These are phyloP conservation scores for Pseudogymnoascus sp. DNA, from an alignment of 2,329 filamentous ascomycete genomes.

Conservation along the genomic window DNA sequence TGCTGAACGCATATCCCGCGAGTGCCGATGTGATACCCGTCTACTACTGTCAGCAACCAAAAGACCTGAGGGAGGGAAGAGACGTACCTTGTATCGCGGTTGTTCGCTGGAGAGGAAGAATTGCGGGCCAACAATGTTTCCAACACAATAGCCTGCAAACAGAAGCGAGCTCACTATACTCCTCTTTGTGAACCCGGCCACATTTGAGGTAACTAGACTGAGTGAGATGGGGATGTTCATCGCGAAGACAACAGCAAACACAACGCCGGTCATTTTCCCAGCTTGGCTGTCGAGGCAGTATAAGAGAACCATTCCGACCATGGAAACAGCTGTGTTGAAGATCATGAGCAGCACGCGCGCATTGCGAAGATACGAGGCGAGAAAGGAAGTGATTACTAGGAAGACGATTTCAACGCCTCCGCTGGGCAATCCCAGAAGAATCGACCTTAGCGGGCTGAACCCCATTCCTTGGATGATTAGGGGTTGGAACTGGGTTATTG, in stretches of 20 bases:
- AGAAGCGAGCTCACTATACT: slow-evolving; percentile 54
- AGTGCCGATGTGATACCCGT: not conserved
- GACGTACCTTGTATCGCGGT: slow-evolving; percentile 41
- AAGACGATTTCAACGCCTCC: slow-evolving; percentile 30
- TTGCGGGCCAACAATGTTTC: slow-evolving; percentile 59
- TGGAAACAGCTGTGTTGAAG: slow-evolving; percentile 34
- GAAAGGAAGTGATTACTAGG: slow-evolving; percentile 12
- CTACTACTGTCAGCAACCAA: not conserved
- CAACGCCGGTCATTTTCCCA: slow-evolving; percentile 42
- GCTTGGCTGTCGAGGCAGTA: slow-evolving; percentile 45
- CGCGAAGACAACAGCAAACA: slow-evolving; percentile 56
- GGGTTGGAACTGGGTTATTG: slow-evolving; percentile 26
- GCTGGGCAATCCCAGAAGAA: slow-evolving; percentile 52
- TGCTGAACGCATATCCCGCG: slow-evolving; percentile 1
- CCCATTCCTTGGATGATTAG: slow-evolving; percentile 34
- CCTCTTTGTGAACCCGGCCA: slow-evolving; percentile 58
- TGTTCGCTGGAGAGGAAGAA: slow-evolving; percentile 51
- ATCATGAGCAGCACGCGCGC: slow-evolving; percentile 17
- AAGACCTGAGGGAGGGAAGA: not conserved
- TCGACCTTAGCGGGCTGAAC: slow-evolving; percentile 29
- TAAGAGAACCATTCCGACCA: slow-evolving; percentile 53
- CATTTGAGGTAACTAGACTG: slow-evolving; percentile 53
- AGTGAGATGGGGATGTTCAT: slow-evolving; percentile 29
- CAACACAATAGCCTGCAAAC: slow-evolving; percentile 52
- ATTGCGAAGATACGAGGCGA: slow-evolving; percentile 14